These are phyloP conservation scores for Triticum turgidum DNA, from an alignment of 176 grass and related monocot species.

Conservation along the genomic window DNA sequence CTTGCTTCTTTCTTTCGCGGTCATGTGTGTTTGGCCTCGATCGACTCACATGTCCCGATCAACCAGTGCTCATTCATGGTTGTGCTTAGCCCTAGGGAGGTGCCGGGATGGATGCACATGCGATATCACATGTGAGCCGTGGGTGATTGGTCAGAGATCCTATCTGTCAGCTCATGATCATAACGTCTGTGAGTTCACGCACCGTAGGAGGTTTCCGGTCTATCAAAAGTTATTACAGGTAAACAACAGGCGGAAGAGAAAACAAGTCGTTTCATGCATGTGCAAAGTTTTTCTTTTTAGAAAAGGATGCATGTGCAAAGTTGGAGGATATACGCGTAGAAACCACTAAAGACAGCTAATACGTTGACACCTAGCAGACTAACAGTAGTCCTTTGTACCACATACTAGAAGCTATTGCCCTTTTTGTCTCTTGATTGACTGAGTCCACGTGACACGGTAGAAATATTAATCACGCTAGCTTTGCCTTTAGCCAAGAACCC, in stretches of 20 bases:
- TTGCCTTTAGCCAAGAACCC: background rate
- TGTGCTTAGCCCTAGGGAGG: background rate
- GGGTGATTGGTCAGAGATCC: background rate
- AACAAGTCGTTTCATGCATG: no score
- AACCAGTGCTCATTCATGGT: background rate
- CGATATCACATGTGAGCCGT: background rate
- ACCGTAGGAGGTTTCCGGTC: background rate
- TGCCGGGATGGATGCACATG: background rate
- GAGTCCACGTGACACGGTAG: background rate
- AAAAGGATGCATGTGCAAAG: no score
- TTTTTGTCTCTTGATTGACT: background rate
- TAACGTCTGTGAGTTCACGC: background rate
- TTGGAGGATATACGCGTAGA: no score
- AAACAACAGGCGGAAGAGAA: no score
- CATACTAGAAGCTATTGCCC: background rate
- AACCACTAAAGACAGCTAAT: no score
- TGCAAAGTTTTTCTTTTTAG: no score
- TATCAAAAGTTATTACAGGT: no score
- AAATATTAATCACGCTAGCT: background rate
- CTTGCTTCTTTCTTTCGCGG: background rate
- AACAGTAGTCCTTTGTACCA: background rate
- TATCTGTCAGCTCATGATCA: background rate
- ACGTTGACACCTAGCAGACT: no score
- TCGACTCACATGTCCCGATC: background rate
- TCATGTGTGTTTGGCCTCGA: background rate